A percentile compares a stretch with the other conserved stretches of the same genome.
phyloP scores from a whole-genome alignment of 2,329 filamentous ascomycete species.

The Nemania sp. region DNA sequence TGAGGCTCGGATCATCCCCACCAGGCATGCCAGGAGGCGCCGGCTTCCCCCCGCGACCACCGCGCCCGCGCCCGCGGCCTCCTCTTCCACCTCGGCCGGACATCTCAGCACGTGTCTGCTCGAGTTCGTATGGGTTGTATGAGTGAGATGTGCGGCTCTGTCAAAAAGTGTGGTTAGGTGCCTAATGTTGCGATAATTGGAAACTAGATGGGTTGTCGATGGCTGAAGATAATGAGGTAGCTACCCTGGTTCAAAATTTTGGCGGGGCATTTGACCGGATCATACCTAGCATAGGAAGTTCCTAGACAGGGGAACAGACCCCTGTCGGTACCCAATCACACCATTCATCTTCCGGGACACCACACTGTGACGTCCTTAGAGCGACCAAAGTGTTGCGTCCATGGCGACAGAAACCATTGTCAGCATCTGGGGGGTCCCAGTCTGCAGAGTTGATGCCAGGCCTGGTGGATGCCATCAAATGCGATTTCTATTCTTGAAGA shows the following conservation, averaged over 20 bases:
- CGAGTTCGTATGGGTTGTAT: neutral
- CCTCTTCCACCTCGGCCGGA: conserved; percentile 58
- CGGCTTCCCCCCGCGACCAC: conserved; percentile 46
- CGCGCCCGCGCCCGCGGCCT: conserved; percentile 52
- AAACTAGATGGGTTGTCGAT: no score
- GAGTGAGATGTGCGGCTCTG: neutral
- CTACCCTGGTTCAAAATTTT: no score
- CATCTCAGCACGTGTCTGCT: conserved; percentile 42
- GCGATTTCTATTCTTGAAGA: neutral
- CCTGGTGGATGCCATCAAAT: neutral
- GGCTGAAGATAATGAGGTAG: no score
- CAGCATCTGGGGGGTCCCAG: neutral
- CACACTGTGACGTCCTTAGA: no score
- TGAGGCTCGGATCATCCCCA: conserved; percentile 55
- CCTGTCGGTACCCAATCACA: no score
- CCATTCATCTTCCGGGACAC: no score
- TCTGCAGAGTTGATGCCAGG: neutral
- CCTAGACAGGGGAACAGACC: no score
- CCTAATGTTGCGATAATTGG: no score
- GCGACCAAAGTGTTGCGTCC: neutral
- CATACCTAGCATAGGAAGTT: no score
- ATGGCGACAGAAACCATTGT: neutral
- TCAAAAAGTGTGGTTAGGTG: no score
- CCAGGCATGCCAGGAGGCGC: conserved; percentile 53
- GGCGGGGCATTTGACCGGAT: no score